Conservation (phyloP, 2,329 filamentous ascomycete genomes). For the Boeremia lycopersici region DNA sequence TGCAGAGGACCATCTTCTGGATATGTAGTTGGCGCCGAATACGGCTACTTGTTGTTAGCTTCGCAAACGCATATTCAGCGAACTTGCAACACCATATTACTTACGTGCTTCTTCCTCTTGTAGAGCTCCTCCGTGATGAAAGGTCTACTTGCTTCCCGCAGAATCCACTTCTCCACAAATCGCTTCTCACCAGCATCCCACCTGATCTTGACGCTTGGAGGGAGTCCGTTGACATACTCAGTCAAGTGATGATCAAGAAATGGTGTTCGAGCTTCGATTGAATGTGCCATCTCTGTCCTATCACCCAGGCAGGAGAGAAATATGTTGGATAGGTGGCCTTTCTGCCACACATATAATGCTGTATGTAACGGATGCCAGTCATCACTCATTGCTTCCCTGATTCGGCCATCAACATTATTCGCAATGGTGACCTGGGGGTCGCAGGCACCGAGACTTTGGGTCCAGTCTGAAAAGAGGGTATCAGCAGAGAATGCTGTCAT, state of each 20-base stretch:
- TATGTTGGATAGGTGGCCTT: conserved; percentile 31
- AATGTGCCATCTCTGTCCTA: conserved; percentile 52
- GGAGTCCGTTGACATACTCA: conserved; percentile 47
- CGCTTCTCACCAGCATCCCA: conserved; percentile 24
- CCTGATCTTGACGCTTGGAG: conserved; percentile 46
- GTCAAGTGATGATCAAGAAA: conserved; percentile 50
- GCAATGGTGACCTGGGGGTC: conserved; percentile 45
- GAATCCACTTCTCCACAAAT: conserved; percentile 56
- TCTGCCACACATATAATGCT: conserved; percentile 32
- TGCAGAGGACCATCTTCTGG: conserved; percentile 53
- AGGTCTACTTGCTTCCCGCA: conserved; percentile 57
- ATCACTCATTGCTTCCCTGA: conserved; percentile 6
- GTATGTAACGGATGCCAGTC: conserved; percentile 34
- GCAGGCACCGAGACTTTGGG: conserved; percentile 31
- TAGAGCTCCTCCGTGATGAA: conserved; percentile 61
- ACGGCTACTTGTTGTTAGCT: conserved; percentile 36
- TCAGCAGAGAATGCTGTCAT: conserved; percentile 44
- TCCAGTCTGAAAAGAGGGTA: conserved; percentile 45
- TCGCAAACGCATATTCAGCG: neutral
- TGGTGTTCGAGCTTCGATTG: conserved; percentile 48
- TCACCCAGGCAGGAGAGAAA: conserved; percentile 54
- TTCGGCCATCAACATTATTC: conserved; percentile 9
- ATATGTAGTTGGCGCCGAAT: conserved; percentile 53
- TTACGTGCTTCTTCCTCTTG: conserved; percentile 50
- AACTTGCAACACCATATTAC: neutral